Conservation (phyloP, 345 rosid species). For the Hibiscus mutabilis region DNA sequence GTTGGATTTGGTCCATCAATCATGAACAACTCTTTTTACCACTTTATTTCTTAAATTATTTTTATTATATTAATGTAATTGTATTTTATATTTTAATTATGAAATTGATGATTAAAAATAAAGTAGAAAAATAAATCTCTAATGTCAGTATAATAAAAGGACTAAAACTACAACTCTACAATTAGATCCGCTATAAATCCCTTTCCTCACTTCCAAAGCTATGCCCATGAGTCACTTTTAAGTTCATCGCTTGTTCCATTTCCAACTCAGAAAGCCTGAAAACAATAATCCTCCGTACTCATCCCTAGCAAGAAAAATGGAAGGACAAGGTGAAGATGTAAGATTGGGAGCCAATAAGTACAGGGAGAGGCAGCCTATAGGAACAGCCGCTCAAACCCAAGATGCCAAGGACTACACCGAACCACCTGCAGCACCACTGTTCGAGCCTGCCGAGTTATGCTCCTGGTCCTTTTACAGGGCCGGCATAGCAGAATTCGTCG, state of each 20-base stretch:
- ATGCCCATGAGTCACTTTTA: neutral
- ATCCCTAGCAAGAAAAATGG: slow-evolving; percentile 18
- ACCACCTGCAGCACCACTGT: slow-evolving; percentile 29
- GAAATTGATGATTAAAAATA: too few relatives aligned
- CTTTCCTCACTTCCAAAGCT: neutral
- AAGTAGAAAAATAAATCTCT: too few relatives aligned
- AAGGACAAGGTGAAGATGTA: slow-evolving; percentile 33
- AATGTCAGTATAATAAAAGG: too few relatives aligned
- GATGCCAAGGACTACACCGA: slow-evolving; percentile 28
- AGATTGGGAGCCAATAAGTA: slow-evolving; percentile 33
- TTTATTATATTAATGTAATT: too few relatives aligned
- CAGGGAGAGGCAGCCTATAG: slow-evolving; percentile 30
- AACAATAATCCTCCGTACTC: neutral
- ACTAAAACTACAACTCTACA: too few relatives aligned
- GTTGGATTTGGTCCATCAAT: too few relatives aligned
- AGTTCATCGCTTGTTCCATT: slow-evolving; percentile 7
- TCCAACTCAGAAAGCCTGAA: neutral
- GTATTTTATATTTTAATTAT: too few relatives aligned
- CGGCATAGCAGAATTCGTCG: slow-evolving; percentile 32
- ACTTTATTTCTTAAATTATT: too few relatives aligned
- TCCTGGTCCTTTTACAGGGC: slow-evolving; percentile 37
- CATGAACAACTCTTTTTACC: too few relatives aligned
- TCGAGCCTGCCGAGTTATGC: slow-evolving; percentile 21
- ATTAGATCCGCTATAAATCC: slow-evolving; percentile 9
- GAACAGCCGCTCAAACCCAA: slow-evolving; percentile 28